Evolutionary conservation across 2,329 filamentous ascomycete species (phyloP), one percentile per base, ranked within the genome.

Genomic region (Aureobasidium sp.): DNA sequence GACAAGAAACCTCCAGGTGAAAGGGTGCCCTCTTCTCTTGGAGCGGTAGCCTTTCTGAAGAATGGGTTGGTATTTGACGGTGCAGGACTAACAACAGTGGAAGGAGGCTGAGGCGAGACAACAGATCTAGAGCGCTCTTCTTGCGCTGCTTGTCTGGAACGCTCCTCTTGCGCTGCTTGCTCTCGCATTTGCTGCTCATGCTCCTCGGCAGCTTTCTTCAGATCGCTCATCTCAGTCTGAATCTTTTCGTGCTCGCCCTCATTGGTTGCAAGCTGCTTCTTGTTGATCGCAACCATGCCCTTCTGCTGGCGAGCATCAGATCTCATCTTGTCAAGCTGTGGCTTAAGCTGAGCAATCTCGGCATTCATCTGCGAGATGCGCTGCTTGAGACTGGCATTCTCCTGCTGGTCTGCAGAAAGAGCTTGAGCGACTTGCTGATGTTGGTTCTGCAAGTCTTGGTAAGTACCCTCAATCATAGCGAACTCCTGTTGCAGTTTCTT

Each of bases 261-360:
- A 63, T 88, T 90, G 0, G 92, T 97, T 39, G 88, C 85, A 64
- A 97, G 80, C 76, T 99, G 94, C 78, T 99, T 99, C 81, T 95
- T 97, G 78, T 97, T 97, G 77, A 99, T 99, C 47, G 94, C 92
- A 34, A 96, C 93, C 67, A 97, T 81, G 20, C 94, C 94, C 78
- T 96, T 97, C 72, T 97, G 92, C 74, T 97, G 94, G 46, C 94
- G 87, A 29, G 92, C 92, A 69, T 97, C 92, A 13, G 88, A 90
- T 73, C 89, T 92, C 69, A 96, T 82, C 79, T 97, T 97, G 73
- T 99, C 94, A 59, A 99, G 85, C 67, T 93, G 87, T 36, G 92
- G 92, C 74, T 92, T 95, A 44, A 97, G 78, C 74, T 92, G 87
- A 20, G 85, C 82, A 68, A 96, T 87, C 74, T 96, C 91, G 13